These are phyloP conservation scores for Fusarium irregulare DNA, from an alignment of 2,329 filamentous ascomycete species.

Conservation along the genomic window DNA sequence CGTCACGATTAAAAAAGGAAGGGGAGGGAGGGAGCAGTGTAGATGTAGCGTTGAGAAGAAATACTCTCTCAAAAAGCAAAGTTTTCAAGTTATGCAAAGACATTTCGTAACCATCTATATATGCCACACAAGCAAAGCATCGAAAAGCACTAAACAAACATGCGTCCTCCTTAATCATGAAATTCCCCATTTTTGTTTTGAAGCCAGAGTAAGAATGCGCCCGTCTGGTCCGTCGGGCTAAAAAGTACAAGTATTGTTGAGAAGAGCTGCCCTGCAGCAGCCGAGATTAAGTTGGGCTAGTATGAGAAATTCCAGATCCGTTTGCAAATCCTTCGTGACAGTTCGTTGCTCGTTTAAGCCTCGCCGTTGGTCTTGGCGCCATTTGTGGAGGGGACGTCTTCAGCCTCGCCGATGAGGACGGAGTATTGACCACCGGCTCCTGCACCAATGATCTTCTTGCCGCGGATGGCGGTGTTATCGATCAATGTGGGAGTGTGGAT, in stretches of 20 bases:
- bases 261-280: constrained; percentile 15
- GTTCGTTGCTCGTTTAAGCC: constrained; percentile 22
- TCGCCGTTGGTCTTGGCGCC: constrained; percentile 45
- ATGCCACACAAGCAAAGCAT: constrained; percentile 12
- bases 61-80: constrained; percentile 12
- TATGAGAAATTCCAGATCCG: constrained; percentile 16
- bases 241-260: constrained; percentile 25
- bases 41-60: constrained; percentile 14
- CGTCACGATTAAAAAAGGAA: constrained; percentile 20
- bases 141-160: constrained; percentile 8
- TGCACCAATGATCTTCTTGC: constrained; percentile 79
- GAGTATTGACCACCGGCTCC: constrained; percentile 90
- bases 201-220: constrained; percentile 28
- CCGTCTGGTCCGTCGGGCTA: constrained; percentile 26
- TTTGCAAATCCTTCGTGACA: constrained; percentile 10
- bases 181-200: constrained; percentile 16
- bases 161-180: constrained; percentile 26
- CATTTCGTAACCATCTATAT: constrained; percentile 38
- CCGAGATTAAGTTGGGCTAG: constrained; percentile 32
- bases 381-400: constrained; percentile 47
- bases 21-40: not conserved
- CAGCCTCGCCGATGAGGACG: constrained; percentile 64
- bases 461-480: constrained; percentile 84
- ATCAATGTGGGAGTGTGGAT: constrained; percentile 81
- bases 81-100: constrained; percentile 35